Conservation (phyloP, 371 early-diverging fungal species). For the Capillidium heterosporum region DNA sequence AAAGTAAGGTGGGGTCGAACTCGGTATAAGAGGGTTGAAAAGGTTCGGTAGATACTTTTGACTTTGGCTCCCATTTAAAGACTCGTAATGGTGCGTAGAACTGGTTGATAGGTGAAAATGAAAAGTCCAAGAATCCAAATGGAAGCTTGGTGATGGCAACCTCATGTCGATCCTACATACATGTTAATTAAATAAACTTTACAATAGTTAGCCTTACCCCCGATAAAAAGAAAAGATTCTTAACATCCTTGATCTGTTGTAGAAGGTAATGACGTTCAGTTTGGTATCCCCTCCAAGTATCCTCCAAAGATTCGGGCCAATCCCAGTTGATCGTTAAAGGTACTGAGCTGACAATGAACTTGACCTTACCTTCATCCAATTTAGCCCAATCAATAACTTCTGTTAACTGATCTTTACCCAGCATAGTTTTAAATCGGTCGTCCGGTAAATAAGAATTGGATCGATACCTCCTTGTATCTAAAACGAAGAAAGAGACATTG, state of each 20-base stretch:
- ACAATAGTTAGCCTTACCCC: slow-evolving; percentile 10
- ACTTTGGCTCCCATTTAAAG: not conserved
- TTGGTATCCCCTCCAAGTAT: slow-evolving; percentile 25
- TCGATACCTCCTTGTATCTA: slow-evolving; percentile 27
- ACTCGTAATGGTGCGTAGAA: slow-evolving; percentile 18
- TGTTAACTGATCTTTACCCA: slow-evolving; percentile 14
- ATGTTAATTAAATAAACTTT: not conserved
- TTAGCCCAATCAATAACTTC: slow-evolving; percentile 2
- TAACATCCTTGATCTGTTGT: slow-evolving; percentile 11
- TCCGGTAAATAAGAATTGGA: slow-evolving; percentile 11
- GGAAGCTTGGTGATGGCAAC: slow-evolving; percentile 19
- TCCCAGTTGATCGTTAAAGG: slow-evolving; percentile 20
- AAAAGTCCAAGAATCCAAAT: slow-evolving; percentile 18
- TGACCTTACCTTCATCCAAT: slow-evolving; percentile 17
- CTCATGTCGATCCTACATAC: slow-evolving; percentile 20
- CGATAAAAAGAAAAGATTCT: slow-evolving; percentile 20
- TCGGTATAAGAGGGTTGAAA: not conserved
- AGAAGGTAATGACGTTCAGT: slow-evolving; percentile 21
- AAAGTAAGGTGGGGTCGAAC: not conserved
- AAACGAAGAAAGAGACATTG: slow-evolving; percentile 20
- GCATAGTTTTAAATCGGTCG: slow-evolving; percentile 12
- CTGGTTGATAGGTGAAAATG: slow-evolving; percentile 22
- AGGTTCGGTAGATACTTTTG: too few relatives aligned
- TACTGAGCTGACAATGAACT: slow-evolving; percentile 18
- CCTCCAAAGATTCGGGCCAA: slow-evolving; percentile 14